These are phyloP conservation scores for Corylus heterophylla DNA, from an alignment of 306 rosid species.

Conservation along the genomic window DNA sequence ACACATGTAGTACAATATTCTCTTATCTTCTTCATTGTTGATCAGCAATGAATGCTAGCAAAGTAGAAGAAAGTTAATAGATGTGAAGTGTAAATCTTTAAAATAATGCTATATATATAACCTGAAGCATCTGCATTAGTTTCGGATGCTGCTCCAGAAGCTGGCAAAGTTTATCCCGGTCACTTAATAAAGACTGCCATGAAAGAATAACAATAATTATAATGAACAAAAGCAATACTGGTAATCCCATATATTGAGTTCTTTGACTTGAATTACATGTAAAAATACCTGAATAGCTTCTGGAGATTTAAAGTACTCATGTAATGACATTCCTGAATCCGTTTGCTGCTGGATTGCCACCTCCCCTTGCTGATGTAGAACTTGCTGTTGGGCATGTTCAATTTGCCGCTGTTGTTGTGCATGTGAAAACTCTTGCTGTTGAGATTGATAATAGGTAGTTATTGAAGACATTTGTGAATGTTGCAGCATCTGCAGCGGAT, in stretches of 20 bases:
- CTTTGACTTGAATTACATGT: not conserved
- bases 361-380: slow-evolving; percentile 40
- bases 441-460: slow-evolving; percentile 65
- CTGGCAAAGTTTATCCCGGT: slow-evolving; percentile 91
- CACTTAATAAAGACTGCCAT: slow-evolving; percentile 86
- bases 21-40: not conserved
- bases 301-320: slow-evolving; percentile 89
- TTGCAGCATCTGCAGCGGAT: slow-evolving; percentile 67
- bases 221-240: not conserved
- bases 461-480: slow-evolving; percentile 74
- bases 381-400: slow-evolving; percentile 56
- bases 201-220: slow-evolving; percentile 27
- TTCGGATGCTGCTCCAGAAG: slow-evolving; percentile 99
- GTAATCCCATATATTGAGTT: slow-evolving; percentile 13
- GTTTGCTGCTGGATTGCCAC: slow-evolving; percentile 51
- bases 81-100: not conserved
- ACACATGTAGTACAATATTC: not conserved
- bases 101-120: slow-evolving; percentile 30
- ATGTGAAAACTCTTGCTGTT: slow-evolving; percentile 55
- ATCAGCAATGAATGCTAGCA: not conserved
- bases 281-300: slow-evolving; percentile 90
- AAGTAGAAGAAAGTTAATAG: not conserved
- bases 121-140: slow-evolving; percentile 99
- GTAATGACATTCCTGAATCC: slow-evolving; percentile 81
- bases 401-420: slow-evolving; percentile 54